A percentile compares a stretch with the other conserved stretches of the same genome.
Conservation (phyloP, 1,139 yeast genomes). For the Candida gigantensis region DNA sequence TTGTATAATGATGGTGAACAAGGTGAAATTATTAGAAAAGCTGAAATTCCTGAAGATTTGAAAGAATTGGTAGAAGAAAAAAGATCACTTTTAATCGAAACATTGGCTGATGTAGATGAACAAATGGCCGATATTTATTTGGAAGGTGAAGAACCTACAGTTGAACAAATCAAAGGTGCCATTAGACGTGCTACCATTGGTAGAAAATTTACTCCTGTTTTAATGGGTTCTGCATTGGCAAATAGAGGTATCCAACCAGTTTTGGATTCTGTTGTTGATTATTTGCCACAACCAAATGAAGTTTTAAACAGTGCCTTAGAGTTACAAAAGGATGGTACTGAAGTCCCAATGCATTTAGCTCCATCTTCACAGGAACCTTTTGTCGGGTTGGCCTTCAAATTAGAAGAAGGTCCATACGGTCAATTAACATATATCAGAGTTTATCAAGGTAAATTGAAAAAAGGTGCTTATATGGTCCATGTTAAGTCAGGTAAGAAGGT, state of each 20-base stretch:
- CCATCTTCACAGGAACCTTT: slow-evolving; percentile 80
- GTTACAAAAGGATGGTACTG: slow-evolving; percentile 46
- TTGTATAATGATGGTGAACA: slow-evolving; percentile 89
- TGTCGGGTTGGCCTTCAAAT: slow-evolving; percentile 95
- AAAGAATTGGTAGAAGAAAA: slow-evolving; percentile 79
- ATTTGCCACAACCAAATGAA: slow-evolving; percentile 92
- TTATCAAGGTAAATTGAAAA: slow-evolving; percentile 91
- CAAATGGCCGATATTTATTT: slow-evolving; percentile 91
- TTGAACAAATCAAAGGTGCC: slow-evolving; percentile 79
- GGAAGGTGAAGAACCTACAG: slow-evolving; percentile 86
- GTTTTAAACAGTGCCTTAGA: slow-evolving; percentile 89
- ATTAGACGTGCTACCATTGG: slow-evolving; percentile 97
- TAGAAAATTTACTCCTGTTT: slow-evolving; percentile 94
- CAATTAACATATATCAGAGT: slow-evolving; percentile 96
- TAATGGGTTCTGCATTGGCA: slow-evolving; percentile 98
- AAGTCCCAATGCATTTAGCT: slow-evolving; percentile 66
- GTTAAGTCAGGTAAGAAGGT: slow-evolving; percentile 91
- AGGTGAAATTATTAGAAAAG: slow-evolving; percentile 72
- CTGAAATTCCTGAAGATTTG: slow-evolving; percentile 74
- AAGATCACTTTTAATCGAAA: slow-evolving; percentile 81
- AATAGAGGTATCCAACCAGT: slow-evolving; percentile 95
- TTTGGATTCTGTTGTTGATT: slow-evolving; percentile 93
- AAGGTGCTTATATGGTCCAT: slow-evolving; percentile 87
- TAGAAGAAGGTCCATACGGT: slow-evolving; percentile 98
- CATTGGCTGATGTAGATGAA: slow-evolving; percentile 96